These are phyloP conservation scores for Calocybe gambosa DNA, from an alignment of 1,284 basidiomycete species.

Conservation along the genomic window DNA sequence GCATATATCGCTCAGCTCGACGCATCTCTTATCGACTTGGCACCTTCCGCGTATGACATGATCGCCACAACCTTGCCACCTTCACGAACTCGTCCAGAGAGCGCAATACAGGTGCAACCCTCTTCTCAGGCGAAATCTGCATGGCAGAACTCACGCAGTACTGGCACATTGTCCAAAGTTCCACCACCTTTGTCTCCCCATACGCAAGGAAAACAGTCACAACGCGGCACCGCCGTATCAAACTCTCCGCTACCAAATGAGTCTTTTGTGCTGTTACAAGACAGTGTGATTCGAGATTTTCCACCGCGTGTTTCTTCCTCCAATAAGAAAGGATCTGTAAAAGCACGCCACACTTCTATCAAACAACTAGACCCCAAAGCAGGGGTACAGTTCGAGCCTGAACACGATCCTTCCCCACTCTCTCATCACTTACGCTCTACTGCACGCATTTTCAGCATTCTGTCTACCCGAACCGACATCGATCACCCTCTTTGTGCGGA, in stretches of 20 bases:
- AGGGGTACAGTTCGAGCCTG: conserved; percentile 33
- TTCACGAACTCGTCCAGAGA: conserved; percentile 36
- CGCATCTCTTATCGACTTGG: conserved; percentile 75
- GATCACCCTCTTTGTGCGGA: conserved; percentile 96
- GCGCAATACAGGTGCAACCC: conserved; percentile 42
- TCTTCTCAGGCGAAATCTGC: conserved; percentile 56
- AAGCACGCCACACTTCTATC: conserved; percentile 20
- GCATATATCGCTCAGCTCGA: conserved; percentile 54
- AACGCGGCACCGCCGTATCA: conserved; percentile 30
- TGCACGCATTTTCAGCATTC: conserved; percentile 68
- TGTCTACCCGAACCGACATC: conserved; percentile 77
- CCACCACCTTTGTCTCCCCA: conserved; percentile 38
- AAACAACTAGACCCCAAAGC: conserved; percentile 22
- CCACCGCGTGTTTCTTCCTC: conserved; percentile 37
- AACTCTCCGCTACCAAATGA: conserved; percentile 55
- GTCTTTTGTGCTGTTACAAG: conserved; percentile 86
- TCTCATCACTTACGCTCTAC: conserved; percentile 75
- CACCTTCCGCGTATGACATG: conserved; percentile 82
- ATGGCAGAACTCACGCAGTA: conserved; percentile 49
- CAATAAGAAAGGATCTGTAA: conserved; percentile 34
- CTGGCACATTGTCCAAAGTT: conserved; percentile 22
- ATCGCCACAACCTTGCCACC: conserved; percentile 69
- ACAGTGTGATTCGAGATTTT: conserved; percentile 66
- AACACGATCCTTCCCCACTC: conserved; percentile 63
- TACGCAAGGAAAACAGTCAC: conserved; percentile 50